phyloP scores from a whole-genome alignment of 75 land plant genomes.

The Cunninghamia lanceolata region DNA sequence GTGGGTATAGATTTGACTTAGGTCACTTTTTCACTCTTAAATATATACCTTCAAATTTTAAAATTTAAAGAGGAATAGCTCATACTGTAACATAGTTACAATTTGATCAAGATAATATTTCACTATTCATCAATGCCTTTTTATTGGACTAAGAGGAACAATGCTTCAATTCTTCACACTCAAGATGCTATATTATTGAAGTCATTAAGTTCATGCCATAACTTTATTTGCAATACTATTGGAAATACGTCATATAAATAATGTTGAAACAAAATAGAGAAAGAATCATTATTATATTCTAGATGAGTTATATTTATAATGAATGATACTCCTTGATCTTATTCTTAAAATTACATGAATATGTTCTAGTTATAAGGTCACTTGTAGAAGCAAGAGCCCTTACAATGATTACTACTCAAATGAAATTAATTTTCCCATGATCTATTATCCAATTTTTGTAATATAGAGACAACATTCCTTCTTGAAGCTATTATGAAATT shows the following conservation, averaged over 20 bases:
- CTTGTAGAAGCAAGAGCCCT: too few species aligned
- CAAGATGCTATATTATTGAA: background rate
- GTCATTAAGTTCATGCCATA: background rate
- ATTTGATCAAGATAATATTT: background rate
- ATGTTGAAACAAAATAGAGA: too few species aligned
- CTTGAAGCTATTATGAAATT: too few species aligned
- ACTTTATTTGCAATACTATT: background rate
- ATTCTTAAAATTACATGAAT: too few species aligned
- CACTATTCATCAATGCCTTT: background rate
- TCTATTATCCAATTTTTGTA: background rate
- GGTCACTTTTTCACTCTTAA: too few species aligned
- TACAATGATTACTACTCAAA: background rate
- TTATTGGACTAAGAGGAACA: background rate
- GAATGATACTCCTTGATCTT: too few species aligned
- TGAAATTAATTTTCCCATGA: background rate
- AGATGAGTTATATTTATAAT: too few species aligned
- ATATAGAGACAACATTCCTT: background rate
- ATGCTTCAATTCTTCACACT: background rate
- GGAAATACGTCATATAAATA: background rate
- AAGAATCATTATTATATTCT: too few species aligned
- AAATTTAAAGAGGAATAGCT: too few species aligned
- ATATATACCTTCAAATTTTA: too few species aligned
- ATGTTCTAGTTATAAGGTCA: too few species aligned
- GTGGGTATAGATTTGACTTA: too few species aligned
- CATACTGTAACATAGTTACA: conserved; percentile 23